A percentile compares a stretch with the other conserved stretches of the same genome.
Evolutionary conservation across 352 stramenopile genomes (phyloP).

Genomic region (Globisporangium irregulare): DNA sequence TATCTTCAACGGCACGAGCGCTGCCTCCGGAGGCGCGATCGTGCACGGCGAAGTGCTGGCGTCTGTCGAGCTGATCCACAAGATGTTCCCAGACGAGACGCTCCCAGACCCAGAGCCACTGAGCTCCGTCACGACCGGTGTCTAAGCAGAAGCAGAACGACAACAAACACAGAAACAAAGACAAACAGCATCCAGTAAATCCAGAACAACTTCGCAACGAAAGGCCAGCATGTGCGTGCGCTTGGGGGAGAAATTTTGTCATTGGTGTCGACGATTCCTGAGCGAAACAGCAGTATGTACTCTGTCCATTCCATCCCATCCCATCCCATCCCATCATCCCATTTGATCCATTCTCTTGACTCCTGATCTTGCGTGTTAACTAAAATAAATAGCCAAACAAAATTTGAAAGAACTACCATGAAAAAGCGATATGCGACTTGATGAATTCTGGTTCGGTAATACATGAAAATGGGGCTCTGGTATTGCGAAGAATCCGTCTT

Average conservation of each 20-base stretch:
- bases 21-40: slow-evolving; percentile 21
- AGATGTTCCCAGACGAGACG: slow-evolving; percentile 53
- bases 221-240: slow-evolving; percentile 1
- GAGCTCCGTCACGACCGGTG: slow-evolving; percentile 2
- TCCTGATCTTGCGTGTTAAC: slow-evolving; percentile 7
- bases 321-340: slow-evolving; percentile 1
- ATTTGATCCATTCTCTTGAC: neutral
- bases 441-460: neutral
- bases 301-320: slow-evolving; percentile 2
- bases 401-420: slow-evolving; percentile 1
- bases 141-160: slow-evolving; percentile 4
- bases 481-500: neutral
- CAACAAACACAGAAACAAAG: neutral
- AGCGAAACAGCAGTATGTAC: slow-evolving; percentile 3
- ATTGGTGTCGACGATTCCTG: neutral
- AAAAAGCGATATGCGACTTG: neutral
- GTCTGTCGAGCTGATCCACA: slow-evolving; percentile 56
- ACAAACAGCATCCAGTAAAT: neutral
- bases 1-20: slow-evolving; percentile 39
- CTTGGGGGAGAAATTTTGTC: slow-evolving; percentile 10
- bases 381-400: slow-evolving; percentile 13
- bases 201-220: neutral
- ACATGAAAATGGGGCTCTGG: neutral
- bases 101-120: slow-evolving; percentile 44
- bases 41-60: slow-evolving; percentile 55